Conservation (phyloP, 2,329 filamentous ascomycete genomes). For the Magnaporthiopsis incrustans region DNA sequence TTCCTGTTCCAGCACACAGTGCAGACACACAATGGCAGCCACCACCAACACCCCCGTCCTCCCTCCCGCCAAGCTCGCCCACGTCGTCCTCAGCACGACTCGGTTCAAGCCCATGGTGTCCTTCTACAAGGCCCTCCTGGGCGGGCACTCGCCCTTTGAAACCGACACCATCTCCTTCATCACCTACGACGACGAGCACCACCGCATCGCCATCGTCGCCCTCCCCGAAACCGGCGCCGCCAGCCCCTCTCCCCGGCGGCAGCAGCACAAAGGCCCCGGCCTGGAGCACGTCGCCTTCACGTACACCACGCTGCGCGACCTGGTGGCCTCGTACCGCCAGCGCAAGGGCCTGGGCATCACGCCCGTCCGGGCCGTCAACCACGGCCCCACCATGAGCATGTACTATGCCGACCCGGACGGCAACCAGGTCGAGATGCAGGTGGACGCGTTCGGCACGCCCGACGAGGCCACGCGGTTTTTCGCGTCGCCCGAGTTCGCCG, state of each 20-base stretch:
- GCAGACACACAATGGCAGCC: not conserved
- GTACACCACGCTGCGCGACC: slow-evolving; percentile 25
- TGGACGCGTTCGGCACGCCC: slow-evolving; percentile 31
- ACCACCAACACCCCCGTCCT: not conserved
- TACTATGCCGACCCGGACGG: slow-evolving; percentile 43
- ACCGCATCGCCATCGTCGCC: slow-evolving; percentile 33
- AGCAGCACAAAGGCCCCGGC: slow-evolving; percentile 17
- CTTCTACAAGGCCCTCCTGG: slow-evolving; percentile 30
- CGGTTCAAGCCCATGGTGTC: slow-evolving; percentile 22
- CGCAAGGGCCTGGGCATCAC: slow-evolving; percentile 26
- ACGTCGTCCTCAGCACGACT: slow-evolving; percentile 10
- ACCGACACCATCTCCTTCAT: slow-evolving; percentile 26
- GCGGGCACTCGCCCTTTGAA: slow-evolving; percentile 20
- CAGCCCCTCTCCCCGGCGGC: not conserved
- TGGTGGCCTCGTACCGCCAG: slow-evolving; percentile 27
- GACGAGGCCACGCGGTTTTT: slow-evolving; percentile 33
- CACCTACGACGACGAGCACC: slow-evolving; percentile 38
- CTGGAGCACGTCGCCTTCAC: slow-evolving; percentile 35
- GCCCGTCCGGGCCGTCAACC: slow-evolving; percentile 36
- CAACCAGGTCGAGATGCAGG: slow-evolving; percentile 38
- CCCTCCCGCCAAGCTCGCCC: slow-evolving; percentile 7
- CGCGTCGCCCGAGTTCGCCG: slow-evolving; percentile 22
- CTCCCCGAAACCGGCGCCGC: slow-evolving; percentile 15
- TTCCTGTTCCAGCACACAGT: too few relatives aligned
- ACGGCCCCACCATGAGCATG: slow-evolving; percentile 37